Base-by-base conservation (phyloP, 179 eudicot species). In the Gypsophila paniculata region DNA sequence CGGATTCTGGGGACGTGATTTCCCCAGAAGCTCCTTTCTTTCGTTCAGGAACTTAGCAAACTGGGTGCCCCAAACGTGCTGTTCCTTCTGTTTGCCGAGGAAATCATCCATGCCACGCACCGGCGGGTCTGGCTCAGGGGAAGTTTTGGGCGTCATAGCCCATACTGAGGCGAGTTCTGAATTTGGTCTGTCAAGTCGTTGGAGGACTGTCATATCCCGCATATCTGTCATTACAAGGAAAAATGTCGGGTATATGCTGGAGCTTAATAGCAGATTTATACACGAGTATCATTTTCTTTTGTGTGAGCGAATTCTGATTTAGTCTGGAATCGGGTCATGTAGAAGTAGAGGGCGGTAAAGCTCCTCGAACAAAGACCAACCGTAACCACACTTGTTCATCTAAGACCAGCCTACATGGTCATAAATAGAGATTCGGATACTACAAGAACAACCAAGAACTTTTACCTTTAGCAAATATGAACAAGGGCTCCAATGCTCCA, bases 101-200 rank as follows among this genome's bases (percentile, higher is more conserved):
- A 81, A 54, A 10, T 72, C 73, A 1, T 68, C 71, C 67, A 70
- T 54, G 75, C 80, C 70, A 6, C 82, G 90, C 9, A 75, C 21
- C 11, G 73, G 59, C 6, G 91, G 88, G 53, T 75, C 86, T 9
- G 87, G 96, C 64, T 88, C 85, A 17, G 93, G 87, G 60, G 89
- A 79, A n/a, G 82, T 61, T 11, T 92, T 90, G 4, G 96, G 96
- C 86, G 84, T 78, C 88, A 93, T 77, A 11, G 95, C 95, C 98
- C 98, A 93, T 53, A 88, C 79, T 15, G 96, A 84, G 65, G 95
- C 86, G 42, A 93, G 82, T 15, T 80, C 77, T 72, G 87, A 84
- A 61, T 86, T 78, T 2, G 96, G 90, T 75, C 61, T 81, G 76
- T 93, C 96, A 23, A 93, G 89, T 74, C 89, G 90, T 68, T 85